Evolutionary conservation across 2,329 filamentous ascomycete species (phyloP).

Genomic region (Aotearoamyces nothofagi): DNA sequence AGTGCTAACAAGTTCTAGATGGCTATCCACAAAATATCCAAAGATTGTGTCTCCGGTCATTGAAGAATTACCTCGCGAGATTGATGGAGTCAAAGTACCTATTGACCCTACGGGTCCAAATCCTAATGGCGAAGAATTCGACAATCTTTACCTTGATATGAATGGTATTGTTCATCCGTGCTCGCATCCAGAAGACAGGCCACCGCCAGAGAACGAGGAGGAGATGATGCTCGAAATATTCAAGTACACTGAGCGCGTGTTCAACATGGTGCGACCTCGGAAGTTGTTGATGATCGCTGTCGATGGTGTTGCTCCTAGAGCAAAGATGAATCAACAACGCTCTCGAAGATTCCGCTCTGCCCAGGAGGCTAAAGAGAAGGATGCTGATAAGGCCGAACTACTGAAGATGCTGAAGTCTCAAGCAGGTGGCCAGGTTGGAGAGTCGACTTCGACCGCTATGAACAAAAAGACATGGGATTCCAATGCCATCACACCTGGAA

Average conservation of each 20-base stretch:
- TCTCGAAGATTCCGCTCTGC: conserved; percentile 89
- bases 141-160: conserved; percentile 98
- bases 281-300: conserved; percentile 97
- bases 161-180: conserved; percentile 99
- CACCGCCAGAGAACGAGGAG: conserved; percentile 83
- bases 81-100: conserved; percentile 75
- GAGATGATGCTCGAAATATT: conserved; percentile 99
- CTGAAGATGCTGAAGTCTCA: conserved; percentile 72
- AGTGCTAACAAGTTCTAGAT: no score
- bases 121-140: conserved; percentile 93
- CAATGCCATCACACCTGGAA: conserved; percentile 81
- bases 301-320: conserved; percentile 91
- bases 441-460: conserved; percentile 43
- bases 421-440: conserved; percentile 47
- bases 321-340: conserved; percentile 99
- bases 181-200: conserved; percentile 88
- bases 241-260: conserved; percentile 94
- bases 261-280: conserved; percentile 95
- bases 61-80: conserved; percentile 66
- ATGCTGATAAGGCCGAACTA: conserved; percentile 78
- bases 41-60: conserved; percentile 90
- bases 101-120: conserved; percentile 76
- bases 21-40: conserved; percentile 91
- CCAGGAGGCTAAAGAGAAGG: conserved; percentile 88
- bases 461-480: conserved; percentile 88